Evolutionary conservation across 768 basidiomycete genomes (phyloP).

Genomic region (Naganishia vaughanmartiniae): DNA sequence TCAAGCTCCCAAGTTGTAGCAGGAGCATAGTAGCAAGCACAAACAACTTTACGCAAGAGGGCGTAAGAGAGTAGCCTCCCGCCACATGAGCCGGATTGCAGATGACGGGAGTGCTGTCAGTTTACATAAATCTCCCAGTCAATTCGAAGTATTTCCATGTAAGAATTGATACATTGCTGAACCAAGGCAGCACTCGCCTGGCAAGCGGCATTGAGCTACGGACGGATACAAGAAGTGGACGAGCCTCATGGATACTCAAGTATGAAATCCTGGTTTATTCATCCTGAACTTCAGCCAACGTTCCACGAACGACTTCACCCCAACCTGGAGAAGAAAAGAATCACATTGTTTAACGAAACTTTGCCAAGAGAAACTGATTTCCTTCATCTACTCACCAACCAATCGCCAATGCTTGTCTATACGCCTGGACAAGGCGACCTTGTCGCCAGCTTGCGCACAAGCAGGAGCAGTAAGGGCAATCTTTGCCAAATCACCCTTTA

Average conservation of each 20-base stretch:
- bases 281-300: slow-evolving; percentile 48
- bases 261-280: slow-evolving; percentile 22
- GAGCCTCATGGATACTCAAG: not conserved
- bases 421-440: slow-evolving; percentile 88
- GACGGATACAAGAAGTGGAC: slow-evolving; percentile 15
- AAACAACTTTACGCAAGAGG: not conserved
- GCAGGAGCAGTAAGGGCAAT: slow-evolving; percentile 80
- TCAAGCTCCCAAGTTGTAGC: not conserved
- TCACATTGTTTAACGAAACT: not conserved
- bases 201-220: slow-evolving; percentile 5
- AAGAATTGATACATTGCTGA: slow-evolving; percentile 14
- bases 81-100: not conserved
- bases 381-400: slow-evolving; percentile 68
- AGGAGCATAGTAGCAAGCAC: not conserved
- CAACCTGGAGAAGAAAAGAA: slow-evolving; percentile 18
- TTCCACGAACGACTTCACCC: slow-evolving; percentile 46
- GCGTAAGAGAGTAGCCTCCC: not conserved
- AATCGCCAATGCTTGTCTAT: slow-evolving; percentile 99
- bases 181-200: slow-evolving; percentile 9
- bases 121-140: not conserved
- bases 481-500: slow-evolving; percentile 84
- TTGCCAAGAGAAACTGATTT: slow-evolving; percentile 33
- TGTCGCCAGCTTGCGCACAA: slow-evolving; percentile 94
- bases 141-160: not conserved
- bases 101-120: too few relatives aligned